Evolutionary conservation across 805 yeast species (phyloP).

Genomic region (Candida lessepsii): DNA sequence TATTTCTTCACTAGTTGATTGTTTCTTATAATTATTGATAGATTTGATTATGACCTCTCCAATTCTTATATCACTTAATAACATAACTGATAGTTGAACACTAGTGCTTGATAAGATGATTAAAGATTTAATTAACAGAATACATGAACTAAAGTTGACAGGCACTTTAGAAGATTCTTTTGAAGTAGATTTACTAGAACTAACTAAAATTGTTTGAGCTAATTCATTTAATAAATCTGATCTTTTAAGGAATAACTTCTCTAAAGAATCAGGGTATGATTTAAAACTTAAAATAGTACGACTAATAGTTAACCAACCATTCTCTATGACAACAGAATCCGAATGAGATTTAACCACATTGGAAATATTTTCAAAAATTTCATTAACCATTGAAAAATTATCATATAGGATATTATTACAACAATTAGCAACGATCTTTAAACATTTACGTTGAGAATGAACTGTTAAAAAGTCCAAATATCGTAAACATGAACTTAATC

Average conservation of each 20-base stretch:
- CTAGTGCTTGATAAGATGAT: slow-evolving; percentile 42
- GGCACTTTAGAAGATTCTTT: slow-evolving; percentile 21
- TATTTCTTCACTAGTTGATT: slow-evolving; percentile 16
- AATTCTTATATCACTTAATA: slow-evolving; percentile 50
- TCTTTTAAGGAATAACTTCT: slow-evolving; percentile 35
- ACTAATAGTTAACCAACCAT: slow-evolving; percentile 63
- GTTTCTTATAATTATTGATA: slow-evolving; percentile 49
- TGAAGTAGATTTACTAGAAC: slow-evolving; percentile 23
- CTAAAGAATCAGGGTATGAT: slow-evolving; percentile 42
- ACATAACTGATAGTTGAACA: slow-evolving; percentile 39
- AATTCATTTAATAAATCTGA: slow-evolving; percentile 23
- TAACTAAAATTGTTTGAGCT: slow-evolving; percentile 22
- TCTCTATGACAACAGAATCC: slow-evolving; percentile 62
- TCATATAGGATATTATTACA: slow-evolving; percentile 47
- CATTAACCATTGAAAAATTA: slow-evolving; percentile 50
- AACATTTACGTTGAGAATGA: slow-evolving; percentile 83
- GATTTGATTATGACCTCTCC: slow-evolving; percentile 49
- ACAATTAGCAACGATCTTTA: slow-evolving; percentile 69
- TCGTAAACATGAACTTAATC: slow-evolving; percentile 62
- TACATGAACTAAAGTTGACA: slow-evolving; percentile 36
- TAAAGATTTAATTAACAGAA: slow-evolving; percentile 44
- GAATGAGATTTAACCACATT: slow-evolving; percentile 52
- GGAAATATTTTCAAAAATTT: slow-evolving; percentile 58
- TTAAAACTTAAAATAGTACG: slow-evolving; percentile 53
- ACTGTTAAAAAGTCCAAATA: slow-evolving; percentile 85